Evolutionary conservation across 2,329 filamentous ascomycete species (phyloP).

Genomic region (Hymenoscyphus albidus): DNA sequence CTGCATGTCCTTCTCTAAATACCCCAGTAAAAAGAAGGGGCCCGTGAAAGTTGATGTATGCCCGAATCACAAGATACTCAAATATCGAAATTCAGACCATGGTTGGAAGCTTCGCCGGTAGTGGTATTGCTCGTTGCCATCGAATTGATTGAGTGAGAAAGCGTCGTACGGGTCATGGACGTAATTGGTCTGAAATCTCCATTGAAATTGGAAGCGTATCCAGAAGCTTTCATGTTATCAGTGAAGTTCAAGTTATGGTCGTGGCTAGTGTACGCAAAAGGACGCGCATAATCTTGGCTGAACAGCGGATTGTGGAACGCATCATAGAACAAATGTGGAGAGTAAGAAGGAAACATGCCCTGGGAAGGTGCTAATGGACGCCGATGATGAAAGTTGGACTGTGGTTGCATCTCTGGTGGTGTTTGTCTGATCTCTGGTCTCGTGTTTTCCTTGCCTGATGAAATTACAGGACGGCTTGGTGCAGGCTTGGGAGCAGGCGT

Average conservation of each 20-base stretch:
- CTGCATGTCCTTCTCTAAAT: neutral
- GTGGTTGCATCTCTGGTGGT: neutral
- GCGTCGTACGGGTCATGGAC: conserved; percentile 10
- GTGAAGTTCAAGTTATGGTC: conserved; percentile 11
- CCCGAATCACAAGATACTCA: conserved; percentile 10
- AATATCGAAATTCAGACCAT: conserved; percentile 18
- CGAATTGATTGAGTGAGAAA: conserved; percentile 11
- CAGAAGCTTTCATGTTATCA: conserved; percentile 16
- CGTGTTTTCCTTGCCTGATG: conserved; percentile 29
- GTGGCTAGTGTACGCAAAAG: conserved; percentile 20
- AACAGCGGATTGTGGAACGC: conserved; percentile 31
- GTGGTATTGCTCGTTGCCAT: neutral
- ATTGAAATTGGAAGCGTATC: conserved; percentile 15
- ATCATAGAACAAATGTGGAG: conserved; percentile 30
- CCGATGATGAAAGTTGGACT: conserved; percentile 18
- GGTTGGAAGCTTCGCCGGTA: neutral
- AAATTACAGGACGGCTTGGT: conserved; percentile 13
- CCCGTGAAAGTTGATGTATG: neutral
- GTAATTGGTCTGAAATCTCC: conserved; percentile 22
- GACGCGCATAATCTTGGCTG: conserved; percentile 22
- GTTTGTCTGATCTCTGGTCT: conserved; percentile 14
- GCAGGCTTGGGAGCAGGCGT: conserved; percentile 26
- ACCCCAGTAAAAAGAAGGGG: neutral
- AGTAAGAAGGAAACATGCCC: conserved; percentile 23
- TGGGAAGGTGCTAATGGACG: conserved; percentile 18